Evolutionary conservation across 768 basidiomycete genomes (phyloP).

Genomic region (Mrakia gelida): DNA sequence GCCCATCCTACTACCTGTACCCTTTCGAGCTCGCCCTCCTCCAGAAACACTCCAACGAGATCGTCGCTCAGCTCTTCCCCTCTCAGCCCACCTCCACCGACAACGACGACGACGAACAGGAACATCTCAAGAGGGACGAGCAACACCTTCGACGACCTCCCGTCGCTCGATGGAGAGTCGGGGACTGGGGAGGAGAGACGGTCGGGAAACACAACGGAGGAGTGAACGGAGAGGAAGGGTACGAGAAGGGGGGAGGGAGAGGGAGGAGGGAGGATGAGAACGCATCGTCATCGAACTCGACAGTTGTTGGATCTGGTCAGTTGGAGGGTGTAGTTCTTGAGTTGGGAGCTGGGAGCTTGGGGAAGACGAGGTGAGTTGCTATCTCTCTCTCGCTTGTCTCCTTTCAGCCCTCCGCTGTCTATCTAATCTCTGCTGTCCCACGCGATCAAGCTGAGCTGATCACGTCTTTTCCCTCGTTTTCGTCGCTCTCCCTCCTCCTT

Average conservation of each 20-base stretch:
- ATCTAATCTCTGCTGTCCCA: neutral
- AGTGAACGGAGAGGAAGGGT: conserved; percentile 47
- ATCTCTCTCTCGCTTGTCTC: neutral
- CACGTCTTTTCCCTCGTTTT: conserved; percentile 41
- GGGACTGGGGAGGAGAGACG: conserved; percentile 44
- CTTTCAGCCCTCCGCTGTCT: no score
- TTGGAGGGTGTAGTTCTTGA: conserved; percentile 29
- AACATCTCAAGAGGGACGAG: conserved; percentile 27
- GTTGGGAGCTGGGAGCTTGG: conserved; percentile 29
- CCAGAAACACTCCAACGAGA: conserved; percentile 64
- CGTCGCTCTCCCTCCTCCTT: conserved; percentile 49
- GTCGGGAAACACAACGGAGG: conserved; percentile 51
- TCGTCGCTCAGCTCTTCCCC: conserved; percentile 49
- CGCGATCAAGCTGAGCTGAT: neutral
- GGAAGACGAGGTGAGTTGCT: conserved; percentile 25
- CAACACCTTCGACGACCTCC: conserved; percentile 27
- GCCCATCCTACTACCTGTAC: conserved; percentile 73
- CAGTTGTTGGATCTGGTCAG: neutral
- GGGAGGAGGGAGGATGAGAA: neutral
- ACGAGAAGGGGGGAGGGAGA: conserved; percentile 30
- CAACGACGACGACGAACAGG: conserved; percentile 33
- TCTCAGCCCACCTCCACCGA: neutral
- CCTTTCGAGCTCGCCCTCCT: conserved; percentile 81
- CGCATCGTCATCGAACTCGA: neutral
- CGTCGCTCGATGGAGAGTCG: conserved; percentile 36